Conservation (phyloP, 805 yeast species). For the Yamadazyma akitaensis region DNA sequence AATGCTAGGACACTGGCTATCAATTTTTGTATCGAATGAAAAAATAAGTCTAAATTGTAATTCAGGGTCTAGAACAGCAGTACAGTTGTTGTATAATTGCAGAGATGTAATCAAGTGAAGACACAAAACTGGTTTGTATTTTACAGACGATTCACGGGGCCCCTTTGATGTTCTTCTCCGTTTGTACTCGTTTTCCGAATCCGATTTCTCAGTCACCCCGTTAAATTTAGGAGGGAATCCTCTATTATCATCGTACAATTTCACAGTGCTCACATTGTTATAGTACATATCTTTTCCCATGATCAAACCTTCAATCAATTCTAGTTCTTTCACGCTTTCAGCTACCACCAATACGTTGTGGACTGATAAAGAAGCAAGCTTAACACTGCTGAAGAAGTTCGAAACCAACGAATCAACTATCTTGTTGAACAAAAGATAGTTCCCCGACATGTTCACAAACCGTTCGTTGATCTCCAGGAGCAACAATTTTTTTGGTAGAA, state of each 20-base stretch:
- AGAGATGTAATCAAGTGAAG: slow-evolving; percentile 29
- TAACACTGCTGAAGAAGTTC: slow-evolving; percentile 14
- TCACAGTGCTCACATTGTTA: slow-evolving; percentile 63
- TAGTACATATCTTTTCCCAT: slow-evolving; percentile 69
- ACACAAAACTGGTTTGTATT: slow-evolving; percentile 14
- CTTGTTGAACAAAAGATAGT: slow-evolving; percentile 52
- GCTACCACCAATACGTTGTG: slow-evolving; percentile 47
- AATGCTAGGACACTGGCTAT: slow-evolving; percentile 32
- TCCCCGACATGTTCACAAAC: slow-evolving; percentile 54
- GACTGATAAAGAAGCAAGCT: slow-evolving; percentile 11
- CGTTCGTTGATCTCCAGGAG: slow-evolving; percentile 62
- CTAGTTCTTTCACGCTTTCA: slow-evolving; percentile 63
- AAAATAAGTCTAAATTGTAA: slow-evolving; percentile 28
- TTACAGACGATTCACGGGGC: not conserved
- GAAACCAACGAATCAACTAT: slow-evolving; percentile 36
- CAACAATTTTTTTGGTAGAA: slow-evolving; percentile 65
- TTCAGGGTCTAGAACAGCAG: slow-evolving; percentile 17
- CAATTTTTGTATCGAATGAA: slow-evolving; percentile 35
- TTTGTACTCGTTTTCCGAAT: slow-evolving; percentile 10
- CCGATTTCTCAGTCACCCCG: not conserved
- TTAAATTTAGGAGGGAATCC: slow-evolving; percentile 8
- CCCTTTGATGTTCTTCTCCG: slow-evolving; percentile 6
- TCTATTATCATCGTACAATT: slow-evolving; percentile 43
- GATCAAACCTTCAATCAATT: slow-evolving; percentile 72
- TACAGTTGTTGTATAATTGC: slow-evolving; percentile 33